Evolutionary conservation across 768 basidiomycete species (phyloP).

Genomic region (Serendipita indica): DNA sequence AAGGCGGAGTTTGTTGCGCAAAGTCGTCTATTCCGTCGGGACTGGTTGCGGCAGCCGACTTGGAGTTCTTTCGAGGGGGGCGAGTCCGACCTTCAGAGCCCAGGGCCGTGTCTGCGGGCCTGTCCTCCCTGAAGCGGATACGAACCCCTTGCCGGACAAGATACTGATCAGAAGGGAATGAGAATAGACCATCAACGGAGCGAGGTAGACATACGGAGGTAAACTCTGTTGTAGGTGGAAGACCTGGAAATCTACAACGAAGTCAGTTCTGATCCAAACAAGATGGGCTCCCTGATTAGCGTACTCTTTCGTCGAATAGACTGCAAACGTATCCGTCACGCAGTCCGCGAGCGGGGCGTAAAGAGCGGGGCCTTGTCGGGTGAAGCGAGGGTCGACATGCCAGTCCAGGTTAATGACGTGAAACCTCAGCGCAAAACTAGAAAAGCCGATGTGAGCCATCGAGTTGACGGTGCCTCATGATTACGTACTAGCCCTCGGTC

Average conservation of each 20-base stretch:
- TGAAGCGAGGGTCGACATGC: background rate
- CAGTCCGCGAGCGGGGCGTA: background rate
- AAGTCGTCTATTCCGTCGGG: background rate
- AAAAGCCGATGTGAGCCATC: background rate
- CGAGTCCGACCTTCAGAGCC: background rate
- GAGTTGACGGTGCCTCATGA: no score
- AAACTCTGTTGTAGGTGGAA: slow-evolving; percentile 5
- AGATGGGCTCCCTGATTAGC: background rate
- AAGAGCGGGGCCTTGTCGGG: background rate
- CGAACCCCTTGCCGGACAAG: background rate
- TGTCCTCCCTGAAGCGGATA: slow-evolving; percentile 3
- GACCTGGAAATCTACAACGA: slow-evolving; percentile 1
- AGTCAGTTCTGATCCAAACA: background rate
- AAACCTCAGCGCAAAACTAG: background rate
- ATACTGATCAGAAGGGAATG: background rate
- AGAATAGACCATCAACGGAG: background rate
- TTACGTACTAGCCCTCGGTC: slow-evolving; percentile 1
- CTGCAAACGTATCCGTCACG: slow-evolving; percentile 4
- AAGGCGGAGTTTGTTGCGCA: no score
- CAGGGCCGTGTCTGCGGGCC: background rate
- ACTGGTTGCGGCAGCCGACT: background rate
- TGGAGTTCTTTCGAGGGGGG: background rate
- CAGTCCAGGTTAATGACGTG: slow-evolving; percentile 4
- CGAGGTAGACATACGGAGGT: background rate
- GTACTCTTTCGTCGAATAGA: slow-evolving; percentile 6